A percentile compares a stretch with the other conserved stretches of the same genome.
Conservation (phyloP, 176 grass and related monocot genomes). For the Carex pumila region DNA sequence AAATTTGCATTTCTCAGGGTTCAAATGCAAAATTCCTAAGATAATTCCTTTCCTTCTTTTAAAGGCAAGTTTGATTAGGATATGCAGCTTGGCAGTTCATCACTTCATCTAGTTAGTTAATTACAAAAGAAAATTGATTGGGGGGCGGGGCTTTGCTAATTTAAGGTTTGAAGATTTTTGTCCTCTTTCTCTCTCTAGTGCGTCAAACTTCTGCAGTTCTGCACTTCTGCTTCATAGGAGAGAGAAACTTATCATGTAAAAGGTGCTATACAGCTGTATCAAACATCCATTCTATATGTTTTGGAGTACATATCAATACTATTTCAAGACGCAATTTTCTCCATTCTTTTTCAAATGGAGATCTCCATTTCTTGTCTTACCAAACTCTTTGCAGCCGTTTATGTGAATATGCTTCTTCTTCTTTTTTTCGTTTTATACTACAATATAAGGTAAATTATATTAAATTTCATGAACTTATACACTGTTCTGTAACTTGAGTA, state of each 20-base stretch:
- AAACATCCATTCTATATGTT: slow-evolving; percentile 16
- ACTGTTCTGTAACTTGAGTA: neutral
- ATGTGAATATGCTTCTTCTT: neutral
- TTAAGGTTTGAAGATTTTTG: slow-evolving; percentile 8
- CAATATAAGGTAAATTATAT: too few species aligned
- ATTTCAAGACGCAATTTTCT: neutral
- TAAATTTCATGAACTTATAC: too few species aligned
- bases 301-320: slow-evolving; percentile 7
- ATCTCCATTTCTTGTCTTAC: neutral
- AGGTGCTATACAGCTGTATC: slow-evolving; percentile 33
- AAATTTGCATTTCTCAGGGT: neutral
- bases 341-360: neutral
- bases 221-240: neutral
- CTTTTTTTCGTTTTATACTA: neutral
- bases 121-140: neutral
- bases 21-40: neutral
- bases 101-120: neutral
- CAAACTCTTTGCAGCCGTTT: neutral
- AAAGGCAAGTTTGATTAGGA: neutral
- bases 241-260: slow-evolving; percentile 18
- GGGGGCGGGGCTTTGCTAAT: neutral
- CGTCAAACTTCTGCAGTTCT: neutral
- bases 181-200: neutral
- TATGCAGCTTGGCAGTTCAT: neutral
- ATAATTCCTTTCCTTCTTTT: neutral